Conservation (phyloP, 83 land plant genomes). For the Thuja plicata region DNA sequence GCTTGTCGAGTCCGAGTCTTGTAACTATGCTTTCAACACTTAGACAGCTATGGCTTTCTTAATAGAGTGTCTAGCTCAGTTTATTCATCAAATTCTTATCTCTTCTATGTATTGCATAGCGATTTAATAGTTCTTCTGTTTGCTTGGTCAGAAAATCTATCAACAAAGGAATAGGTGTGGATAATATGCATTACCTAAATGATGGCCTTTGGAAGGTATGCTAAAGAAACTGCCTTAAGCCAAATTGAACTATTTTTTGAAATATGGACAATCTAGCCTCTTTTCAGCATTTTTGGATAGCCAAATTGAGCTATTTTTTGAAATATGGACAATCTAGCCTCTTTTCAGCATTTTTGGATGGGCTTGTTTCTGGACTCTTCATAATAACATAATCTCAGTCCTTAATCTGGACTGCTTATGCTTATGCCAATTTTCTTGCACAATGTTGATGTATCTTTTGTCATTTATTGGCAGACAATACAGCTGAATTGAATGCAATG, state of each 20-base stretch:
- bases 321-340: background rate
- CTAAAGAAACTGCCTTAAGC: background rate
- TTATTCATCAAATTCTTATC: background rate
- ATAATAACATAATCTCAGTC: background rate
- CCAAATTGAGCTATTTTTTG: too few relatives aligned
- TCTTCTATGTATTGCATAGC: background rate
- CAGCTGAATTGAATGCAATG: conserved; percentile 8
- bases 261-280: background rate
- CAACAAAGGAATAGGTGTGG: conserved; percentile 98
- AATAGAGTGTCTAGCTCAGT: background rate
- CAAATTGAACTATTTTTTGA: background rate
- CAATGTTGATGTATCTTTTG: conserved; percentile 1
- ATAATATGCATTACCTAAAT: conserved; percentile 98
- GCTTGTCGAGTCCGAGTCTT: too few relatives aligned
- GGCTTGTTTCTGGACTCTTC: background rate
- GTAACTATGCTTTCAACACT: too few relatives aligned
- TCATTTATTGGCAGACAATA: conserved; percentile 7
- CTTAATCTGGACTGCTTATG: background rate
- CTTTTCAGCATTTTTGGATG: background rate
- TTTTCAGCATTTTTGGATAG: background rate
- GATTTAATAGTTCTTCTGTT: background rate
- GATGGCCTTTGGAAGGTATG: conserved; percentile 99
- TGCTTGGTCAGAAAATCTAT: conserved; percentile 63
- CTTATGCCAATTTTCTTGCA: background rate
- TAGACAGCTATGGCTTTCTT: background rate